These are phyloP conservation scores for Musa troglodytarum DNA, from an alignment of 176 grass and related monocot species.

Conservation along the genomic window DNA sequence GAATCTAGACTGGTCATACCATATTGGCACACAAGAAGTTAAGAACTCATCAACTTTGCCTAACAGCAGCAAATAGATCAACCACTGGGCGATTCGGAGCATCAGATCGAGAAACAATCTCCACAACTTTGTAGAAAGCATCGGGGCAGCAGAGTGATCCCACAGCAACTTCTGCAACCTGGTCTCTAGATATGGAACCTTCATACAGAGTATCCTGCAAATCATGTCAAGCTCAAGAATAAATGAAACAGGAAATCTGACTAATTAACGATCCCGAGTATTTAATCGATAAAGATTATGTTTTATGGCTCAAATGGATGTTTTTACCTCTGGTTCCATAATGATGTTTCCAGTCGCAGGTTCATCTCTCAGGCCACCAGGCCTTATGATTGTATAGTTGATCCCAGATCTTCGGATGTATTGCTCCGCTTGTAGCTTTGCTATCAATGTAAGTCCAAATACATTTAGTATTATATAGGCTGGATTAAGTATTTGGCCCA, in stretches of 20 bases:
- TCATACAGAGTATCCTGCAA: constrained; percentile 53
- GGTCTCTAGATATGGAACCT: constrained; percentile 60
- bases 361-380: constrained; percentile 58
- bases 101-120: constrained; percentile 39
- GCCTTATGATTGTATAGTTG: constrained; percentile 68
- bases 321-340: constrained; percentile 47
- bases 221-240: neutral
- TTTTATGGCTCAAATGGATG: neutral
- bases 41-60: constrained; percentile 28
- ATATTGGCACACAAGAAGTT: too few species aligned
- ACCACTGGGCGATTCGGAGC: constrained; percentile 31
- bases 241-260: neutral
- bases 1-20: too few species aligned
- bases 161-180: constrained; percentile 52
- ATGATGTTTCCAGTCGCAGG: constrained; percentile 40
- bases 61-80: constrained; percentile 41
- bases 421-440: constrained; percentile 66
- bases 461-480: constrained; percentile 62
- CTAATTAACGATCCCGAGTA: neutral
- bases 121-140: constrained; percentile 56
- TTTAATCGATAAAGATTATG: too few species aligned
- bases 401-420: constrained; percentile 53
- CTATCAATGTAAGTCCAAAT: constrained; percentile 52
- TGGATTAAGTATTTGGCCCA: constrained; percentile 65
- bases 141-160: constrained; percentile 45